Percentiles rank a stretch among this genome's conserved stretches.
phyloP scores from a whole-genome alignment of 2,329 filamentous ascomycete genomes.

The Cercospora sp. region DNA sequence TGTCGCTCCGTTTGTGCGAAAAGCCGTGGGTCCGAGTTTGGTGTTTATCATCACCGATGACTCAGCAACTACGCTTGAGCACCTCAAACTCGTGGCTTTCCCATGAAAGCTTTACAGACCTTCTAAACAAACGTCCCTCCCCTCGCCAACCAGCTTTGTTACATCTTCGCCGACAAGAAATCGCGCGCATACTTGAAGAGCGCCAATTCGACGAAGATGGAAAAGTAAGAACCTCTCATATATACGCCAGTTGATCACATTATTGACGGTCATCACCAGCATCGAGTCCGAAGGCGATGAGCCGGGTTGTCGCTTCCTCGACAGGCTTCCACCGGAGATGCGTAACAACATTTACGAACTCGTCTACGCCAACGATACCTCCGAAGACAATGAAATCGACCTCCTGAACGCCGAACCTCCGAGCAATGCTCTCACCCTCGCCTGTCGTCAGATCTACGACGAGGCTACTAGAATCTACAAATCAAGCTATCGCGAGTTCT shows the following conservation, averaged over 20 bases:
- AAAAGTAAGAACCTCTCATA: not conserved
- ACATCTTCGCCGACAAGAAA: not conserved
- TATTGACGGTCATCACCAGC: too few species aligned
- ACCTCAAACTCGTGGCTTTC: too few species aligned
- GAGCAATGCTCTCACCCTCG: not conserved
- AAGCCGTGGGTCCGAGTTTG: not conserved
- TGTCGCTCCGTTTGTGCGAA: not conserved
- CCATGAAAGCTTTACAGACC: not conserved
- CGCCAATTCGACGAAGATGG: not conserved
- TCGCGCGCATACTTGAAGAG: not conserved
- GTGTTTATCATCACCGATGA: too few species aligned
- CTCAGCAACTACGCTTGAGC: too few species aligned
- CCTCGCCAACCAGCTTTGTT: not conserved
- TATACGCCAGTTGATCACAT: too few species aligned
- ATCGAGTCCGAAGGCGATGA: too few species aligned
- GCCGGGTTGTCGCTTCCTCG: too few species aligned
- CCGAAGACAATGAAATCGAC: not conserved
- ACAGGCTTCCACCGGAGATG: not conserved
- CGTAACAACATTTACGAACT: slow-evolving; percentile 14
- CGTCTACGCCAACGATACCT: not conserved
- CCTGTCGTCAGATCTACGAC: not conserved
- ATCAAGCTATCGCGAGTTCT: not conserved
- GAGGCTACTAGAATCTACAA: not conserved
- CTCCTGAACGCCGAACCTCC: not conserved
- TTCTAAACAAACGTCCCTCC: not conserved